phyloP scores from a whole-genome alignment of 306 rosid genomes.

The Vigna radiata region DNA sequence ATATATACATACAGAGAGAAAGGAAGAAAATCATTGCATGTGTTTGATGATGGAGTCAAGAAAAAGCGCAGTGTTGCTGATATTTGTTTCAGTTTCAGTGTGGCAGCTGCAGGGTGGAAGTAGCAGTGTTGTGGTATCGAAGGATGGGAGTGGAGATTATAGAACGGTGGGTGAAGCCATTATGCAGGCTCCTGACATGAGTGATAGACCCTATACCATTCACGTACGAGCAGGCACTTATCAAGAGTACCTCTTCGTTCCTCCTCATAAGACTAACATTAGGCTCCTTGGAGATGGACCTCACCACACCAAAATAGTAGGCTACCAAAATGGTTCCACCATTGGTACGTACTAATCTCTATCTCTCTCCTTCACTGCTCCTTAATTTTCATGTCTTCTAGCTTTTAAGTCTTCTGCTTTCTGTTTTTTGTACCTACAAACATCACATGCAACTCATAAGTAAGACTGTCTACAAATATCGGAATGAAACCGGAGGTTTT shows the following conservation, averaged over 20 bases:
- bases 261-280: conserved; percentile 42
- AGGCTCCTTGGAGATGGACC: conserved; percentile 47
- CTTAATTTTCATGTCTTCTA: no score
- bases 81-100: conserved; percentile 24
- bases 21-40: neutral
- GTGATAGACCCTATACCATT: conserved; percentile 30
- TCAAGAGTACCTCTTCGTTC: conserved; percentile 42
- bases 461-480: no score
- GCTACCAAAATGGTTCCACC: conserved; percentile 41
- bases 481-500: no score
- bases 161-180: conserved; percentile 48
- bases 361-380: no score
- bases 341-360: conserved; percentile 31
- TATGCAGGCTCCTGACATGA: conserved; percentile 30
- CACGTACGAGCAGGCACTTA: conserved; percentile 46
- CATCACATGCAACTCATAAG: no score
- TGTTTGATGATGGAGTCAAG: neutral
- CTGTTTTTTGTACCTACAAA: no score
- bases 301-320: conserved; percentile 23
- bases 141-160: conserved; percentile 49
- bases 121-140: conserved; percentile 27
- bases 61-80: neutral
- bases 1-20: neutral
- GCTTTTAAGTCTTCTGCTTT: no score
- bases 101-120: neutral